Evolutionary conservation across 2,329 filamentous ascomycete genomes (phyloP).

Genomic region (Trichoderma sp.): DNA sequence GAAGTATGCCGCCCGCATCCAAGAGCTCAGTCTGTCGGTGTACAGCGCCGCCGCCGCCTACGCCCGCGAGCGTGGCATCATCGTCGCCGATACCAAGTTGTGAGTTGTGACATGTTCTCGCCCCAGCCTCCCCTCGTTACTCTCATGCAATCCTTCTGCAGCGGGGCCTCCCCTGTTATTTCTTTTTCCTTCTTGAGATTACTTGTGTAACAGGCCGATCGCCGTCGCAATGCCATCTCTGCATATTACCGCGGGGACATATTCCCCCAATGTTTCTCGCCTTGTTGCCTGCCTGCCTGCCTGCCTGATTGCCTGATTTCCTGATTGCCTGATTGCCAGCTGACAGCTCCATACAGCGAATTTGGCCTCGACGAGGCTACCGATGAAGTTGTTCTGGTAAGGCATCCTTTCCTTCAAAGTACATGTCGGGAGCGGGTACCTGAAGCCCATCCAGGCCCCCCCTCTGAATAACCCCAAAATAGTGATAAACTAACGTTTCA

Average conservation of each 20-base stretch:
- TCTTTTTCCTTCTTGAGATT: too few relatives aligned
- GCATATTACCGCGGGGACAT: not conserved
- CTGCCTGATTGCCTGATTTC: too few relatives aligned
- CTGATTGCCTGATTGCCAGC: constrained; percentile 31
- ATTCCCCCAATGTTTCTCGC: not conserved
- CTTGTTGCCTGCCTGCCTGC: not conserved
- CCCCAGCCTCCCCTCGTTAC: not conserved
- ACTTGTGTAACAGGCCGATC: not conserved
- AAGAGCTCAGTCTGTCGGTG: constrained; percentile 32
- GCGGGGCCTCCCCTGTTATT: not conserved
- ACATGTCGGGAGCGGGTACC: not conserved
- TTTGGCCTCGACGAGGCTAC: constrained; percentile 48
- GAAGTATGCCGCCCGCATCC: constrained; percentile 32
- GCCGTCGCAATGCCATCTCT: not conserved
- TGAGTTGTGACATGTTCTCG: not conserved
- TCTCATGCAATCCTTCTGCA: constrained; percentile 2
- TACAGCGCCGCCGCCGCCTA: constrained; percentile 55
- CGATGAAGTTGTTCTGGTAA: constrained; percentile 42
- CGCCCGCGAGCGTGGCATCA: constrained; percentile 44
- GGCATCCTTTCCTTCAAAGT: not conserved
- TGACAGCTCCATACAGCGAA: constrained; percentile 31
- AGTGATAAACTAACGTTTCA: not conserved
- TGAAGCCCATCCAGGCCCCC: not conserved
- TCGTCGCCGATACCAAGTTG: constrained; percentile 26
- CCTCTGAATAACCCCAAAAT: not conserved